phyloP scores from a whole-genome alignment of 108 stramenopile species.

The Fistulifera pelliculosa region DNA sequence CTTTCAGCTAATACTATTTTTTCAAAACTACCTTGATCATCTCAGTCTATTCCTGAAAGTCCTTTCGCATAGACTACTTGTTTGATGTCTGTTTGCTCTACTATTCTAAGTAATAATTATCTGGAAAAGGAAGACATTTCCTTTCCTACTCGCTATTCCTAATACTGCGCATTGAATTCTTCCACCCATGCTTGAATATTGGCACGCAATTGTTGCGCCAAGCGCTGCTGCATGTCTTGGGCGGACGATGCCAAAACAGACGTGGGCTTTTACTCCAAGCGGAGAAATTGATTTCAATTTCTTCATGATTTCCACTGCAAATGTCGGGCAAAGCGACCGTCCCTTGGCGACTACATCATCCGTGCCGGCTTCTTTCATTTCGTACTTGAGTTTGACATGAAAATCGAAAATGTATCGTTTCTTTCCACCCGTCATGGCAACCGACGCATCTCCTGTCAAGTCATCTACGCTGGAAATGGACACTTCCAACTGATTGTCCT shows the following conservation, averaged over 20 bases:
- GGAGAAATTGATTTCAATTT: constrained; percentile 49
- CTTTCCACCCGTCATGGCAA: constrained; percentile 87
- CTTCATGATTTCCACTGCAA: constrained; percentile 59
- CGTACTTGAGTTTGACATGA: constrained; percentile 48
- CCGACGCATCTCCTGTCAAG: constrained; percentile 88
- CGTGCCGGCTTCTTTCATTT: constrained; percentile 43
- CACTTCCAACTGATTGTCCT: constrained; percentile 16
- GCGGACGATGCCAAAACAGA: constrained; percentile 12
- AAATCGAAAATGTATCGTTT: constrained; percentile 93
- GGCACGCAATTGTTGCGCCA: constrained; percentile 45
- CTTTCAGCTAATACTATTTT: too few species aligned
- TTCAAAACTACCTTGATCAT: too few species aligned
- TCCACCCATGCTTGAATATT: constrained; percentile 59
- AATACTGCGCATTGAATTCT: constrained; percentile 62
- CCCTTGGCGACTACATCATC: constrained; percentile 58
- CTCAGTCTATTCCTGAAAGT: too few species aligned
- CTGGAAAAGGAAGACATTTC: too few species aligned
- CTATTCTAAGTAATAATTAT: too few species aligned
- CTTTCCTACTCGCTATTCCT: too few species aligned
- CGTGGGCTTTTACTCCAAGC: constrained; percentile 55
- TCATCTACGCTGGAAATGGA: constrained; percentile 46
- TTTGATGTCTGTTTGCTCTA: too few species aligned
- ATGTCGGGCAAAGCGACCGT: constrained; percentile 64
- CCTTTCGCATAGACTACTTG: too few species aligned
- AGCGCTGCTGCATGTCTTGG: constrained; percentile 22